Percentiles rank a stretch among this genome's conserved stretches.
These are phyloP conservation scores for Barnettozyma botsteinii DNA, from an alignment of 805 yeast genomes.

Conservation along the genomic window DNA sequence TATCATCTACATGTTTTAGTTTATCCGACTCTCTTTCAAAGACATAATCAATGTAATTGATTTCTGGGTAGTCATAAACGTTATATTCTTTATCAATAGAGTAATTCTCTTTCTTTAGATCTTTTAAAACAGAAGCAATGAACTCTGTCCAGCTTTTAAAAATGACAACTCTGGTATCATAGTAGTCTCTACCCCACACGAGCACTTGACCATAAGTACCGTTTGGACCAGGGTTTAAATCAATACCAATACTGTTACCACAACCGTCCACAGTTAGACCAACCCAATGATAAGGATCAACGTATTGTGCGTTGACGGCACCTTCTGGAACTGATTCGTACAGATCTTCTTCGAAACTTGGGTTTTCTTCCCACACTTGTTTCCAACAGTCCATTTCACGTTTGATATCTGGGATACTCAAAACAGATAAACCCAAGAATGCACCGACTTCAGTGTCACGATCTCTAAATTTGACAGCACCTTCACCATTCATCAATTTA, in stretches of 20 bases:
- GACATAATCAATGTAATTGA: slow-evolving; percentile 9
- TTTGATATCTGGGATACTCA: slow-evolving; percentile 8
- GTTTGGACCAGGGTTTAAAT: slow-evolving; percentile 14
- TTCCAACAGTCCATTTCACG: slow-evolving; percentile 13
- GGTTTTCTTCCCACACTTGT: slow-evolving; percentile 11
- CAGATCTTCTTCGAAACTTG: slow-evolving; percentile 6
- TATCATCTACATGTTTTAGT: background rate
- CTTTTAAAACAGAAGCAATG: background rate
- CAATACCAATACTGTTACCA: slow-evolving; percentile 17
- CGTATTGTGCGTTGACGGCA: slow-evolving; percentile 7
- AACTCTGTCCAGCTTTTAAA: slow-evolving; percentile 10
- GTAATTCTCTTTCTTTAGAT: slow-evolving; percentile 6
- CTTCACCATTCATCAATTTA: slow-evolving; percentile 8
- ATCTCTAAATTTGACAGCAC: background rate
- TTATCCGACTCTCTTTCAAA: slow-evolving; percentile 2
- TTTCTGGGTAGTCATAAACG: slow-evolving; percentile 7
- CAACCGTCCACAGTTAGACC: slow-evolving; percentile 14
- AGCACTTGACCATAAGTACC: slow-evolving; percentile 16
- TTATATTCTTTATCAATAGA: slow-evolving; percentile 9
- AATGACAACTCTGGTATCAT: slow-evolving; percentile 9
- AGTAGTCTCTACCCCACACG: slow-evolving; percentile 14
- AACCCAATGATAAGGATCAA: slow-evolving; percentile 11
- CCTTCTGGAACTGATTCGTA: slow-evolving; percentile 9
- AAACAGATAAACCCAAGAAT: slow-evolving; percentile 8
- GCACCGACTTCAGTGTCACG: background rate